Base-by-base conservation (phyloP, 208 protist species). In the Zelonia costaricensis region DNA sequence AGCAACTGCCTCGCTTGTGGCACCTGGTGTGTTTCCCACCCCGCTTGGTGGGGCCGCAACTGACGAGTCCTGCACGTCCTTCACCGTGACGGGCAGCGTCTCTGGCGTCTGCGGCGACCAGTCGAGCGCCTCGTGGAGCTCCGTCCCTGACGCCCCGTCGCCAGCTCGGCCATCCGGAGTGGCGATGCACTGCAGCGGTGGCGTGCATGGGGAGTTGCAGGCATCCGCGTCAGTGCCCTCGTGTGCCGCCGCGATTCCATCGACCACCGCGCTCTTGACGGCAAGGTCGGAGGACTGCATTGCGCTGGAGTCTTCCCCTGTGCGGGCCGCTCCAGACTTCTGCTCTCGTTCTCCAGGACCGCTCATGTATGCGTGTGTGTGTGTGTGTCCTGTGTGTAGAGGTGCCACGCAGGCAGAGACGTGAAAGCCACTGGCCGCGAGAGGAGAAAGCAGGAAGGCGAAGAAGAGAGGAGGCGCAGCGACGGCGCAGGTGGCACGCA, bases 21-120 rank as follows among this genome's bases (percentile, higher is more conserved):
- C 33, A 13, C 7, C 33, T 38, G 33, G 7, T 13, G 33, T 10
- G 4, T 4, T 10, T 38, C 7, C 33, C 10, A 13, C 33, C 7
- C 7, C 33, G 33, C 7, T 38, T 4, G 33, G 7, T 15, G n/a
- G 30, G 31, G 16, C n/a, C 15, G 23, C 43, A 12, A 25, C 43
- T 12, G 10, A 0, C 18, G 38, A 36, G 20, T n/a, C 12, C 23
- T 35, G 25, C 22, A 42, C n/a, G 45, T 59, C 54, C 1, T 7
- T 27, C 8, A 47, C 18, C 10, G 35, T 38, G 23, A 76, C 42
- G 13, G 57, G 62, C 3, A 59, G 33, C 28, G 62, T 45, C 56
- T 69, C 69, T 13, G 69, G 69, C 18, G 62, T 76, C n/a, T 49
- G 54, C 33, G 69, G 62, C 7, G 69, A 69, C 69, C 69, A 76